These are phyloP conservation scores for Diaporthe nobilis DNA, from an alignment of 2,329 filamentous ascomycete genomes.

Conservation along the genomic window DNA sequence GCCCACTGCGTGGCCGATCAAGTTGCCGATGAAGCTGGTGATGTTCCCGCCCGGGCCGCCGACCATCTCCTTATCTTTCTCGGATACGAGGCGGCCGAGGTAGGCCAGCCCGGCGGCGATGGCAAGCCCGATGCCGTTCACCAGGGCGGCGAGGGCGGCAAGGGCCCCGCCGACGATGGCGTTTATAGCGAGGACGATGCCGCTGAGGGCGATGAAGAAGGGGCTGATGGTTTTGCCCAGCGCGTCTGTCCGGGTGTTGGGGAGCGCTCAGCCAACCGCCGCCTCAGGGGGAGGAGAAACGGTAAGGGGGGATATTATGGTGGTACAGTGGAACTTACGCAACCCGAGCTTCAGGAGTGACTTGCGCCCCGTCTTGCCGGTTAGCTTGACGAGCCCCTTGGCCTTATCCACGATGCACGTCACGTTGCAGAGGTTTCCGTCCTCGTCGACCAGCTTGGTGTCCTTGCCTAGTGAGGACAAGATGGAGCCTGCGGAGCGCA, in stretches of 20 bases:
- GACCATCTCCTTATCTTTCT: conserved; percentile 1
- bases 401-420: not conserved
- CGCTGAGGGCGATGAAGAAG: conserved; percentile 24
- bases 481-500: not conserved
- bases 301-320: not conserved
- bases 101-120: conserved; percentile 32
- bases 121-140: conserved; percentile 16
- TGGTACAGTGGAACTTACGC: not conserved
- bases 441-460: not conserved
- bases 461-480: not conserved
- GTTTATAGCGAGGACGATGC: not conserved
- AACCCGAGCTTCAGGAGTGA: conserved; percentile 24
- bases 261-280: not conserved
- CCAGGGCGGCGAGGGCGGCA: not conserved
- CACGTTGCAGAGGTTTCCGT: not conserved
- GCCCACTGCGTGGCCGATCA: not conserved
- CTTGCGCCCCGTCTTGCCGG: not conserved
- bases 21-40: not conserved
- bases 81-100: conserved; percentile 26
- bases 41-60: not conserved
- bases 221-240: conserved; percentile 7
- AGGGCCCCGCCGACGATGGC: conserved; percentile 23
- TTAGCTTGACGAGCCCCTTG: not conserved
- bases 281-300: too few relatives aligned
- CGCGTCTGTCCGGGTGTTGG: not conserved